These are phyloP conservation scores for Ilyonectria destructans DNA, from an alignment of 2,329 filamentous ascomycete genomes.

Conservation along the genomic window DNA sequence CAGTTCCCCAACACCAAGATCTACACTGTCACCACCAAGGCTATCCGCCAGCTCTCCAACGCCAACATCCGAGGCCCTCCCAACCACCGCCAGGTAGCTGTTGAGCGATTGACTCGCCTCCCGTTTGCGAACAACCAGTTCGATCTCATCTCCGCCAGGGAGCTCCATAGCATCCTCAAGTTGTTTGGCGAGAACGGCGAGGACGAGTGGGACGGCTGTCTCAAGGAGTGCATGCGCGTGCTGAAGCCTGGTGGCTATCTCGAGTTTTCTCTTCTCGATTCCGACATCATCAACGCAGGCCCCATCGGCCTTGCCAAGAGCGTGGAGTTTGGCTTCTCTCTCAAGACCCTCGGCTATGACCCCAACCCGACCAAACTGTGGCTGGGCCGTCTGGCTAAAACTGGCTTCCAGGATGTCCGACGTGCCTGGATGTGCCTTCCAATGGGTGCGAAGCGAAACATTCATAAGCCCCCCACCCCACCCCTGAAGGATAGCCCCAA, in stretches of 20 bases:
- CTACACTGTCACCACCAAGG: conserved; percentile 87
- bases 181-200: conserved; percentile 76
- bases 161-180: conserved; percentile 89
- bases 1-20: conserved; percentile 90
- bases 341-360: conserved; percentile 93
- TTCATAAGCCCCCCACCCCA: conserved; percentile 51
- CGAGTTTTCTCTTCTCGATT: conserved; percentile 92
- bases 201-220: conserved; percentile 91
- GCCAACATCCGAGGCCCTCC: conserved; percentile 84
- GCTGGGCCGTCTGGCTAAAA: conserved; percentile 79
- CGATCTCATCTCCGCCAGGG: conserved; percentile 91
- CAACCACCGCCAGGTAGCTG: conserved; percentile 89
- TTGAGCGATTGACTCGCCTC: conserved; percentile 83
- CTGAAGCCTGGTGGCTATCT: conserved; percentile 94
- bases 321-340: conserved; percentile 92
- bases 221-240: conserved; percentile 90
- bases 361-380: conserved; percentile 87
- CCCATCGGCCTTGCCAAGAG: conserved; percentile 85
- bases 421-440: conserved; percentile 93
- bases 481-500: conserved; percentile 55
- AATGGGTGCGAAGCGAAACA: conserved; percentile 72
- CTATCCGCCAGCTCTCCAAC: conserved; percentile 79
- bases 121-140: conserved; percentile 92
- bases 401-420: conserved; percentile 85
- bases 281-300: conserved; percentile 89